Percentiles rank a stretch among this genome's conserved stretches.
These are phyloP conservation scores for Mangifera indica DNA, from an alignment of 345 rosid genomes.

Conservation along the genomic window DNA sequence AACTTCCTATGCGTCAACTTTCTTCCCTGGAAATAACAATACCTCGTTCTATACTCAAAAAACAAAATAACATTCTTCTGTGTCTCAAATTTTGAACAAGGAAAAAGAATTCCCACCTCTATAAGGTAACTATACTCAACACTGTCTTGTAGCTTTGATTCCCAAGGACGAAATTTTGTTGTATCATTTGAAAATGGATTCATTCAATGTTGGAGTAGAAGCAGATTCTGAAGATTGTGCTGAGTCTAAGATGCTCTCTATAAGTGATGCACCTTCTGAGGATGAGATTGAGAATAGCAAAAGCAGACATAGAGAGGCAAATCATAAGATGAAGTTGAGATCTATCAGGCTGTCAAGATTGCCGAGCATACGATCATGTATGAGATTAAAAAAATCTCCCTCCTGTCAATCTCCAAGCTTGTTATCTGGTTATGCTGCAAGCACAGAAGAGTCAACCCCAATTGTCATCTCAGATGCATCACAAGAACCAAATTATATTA, in stretches of 20 bases:
- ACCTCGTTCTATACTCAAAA: not conserved
- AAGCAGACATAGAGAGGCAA: conserved; percentile 19
- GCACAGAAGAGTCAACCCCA: conserved; percentile 35
- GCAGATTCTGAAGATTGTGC: conserved; percentile 1
- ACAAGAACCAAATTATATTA: conserved; percentile 31
- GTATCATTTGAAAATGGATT: conserved; percentile 13
- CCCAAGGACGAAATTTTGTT: not conserved
- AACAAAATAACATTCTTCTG: not conserved
- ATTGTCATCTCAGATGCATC: conserved; percentile 35
- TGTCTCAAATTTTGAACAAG: not conserved
- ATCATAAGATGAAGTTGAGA: conserved; percentile 40
- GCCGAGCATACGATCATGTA: conserved; percentile 35
- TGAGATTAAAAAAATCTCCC: conserved; percentile 25
- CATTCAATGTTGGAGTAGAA: not conserved
- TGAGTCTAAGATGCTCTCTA: conserved; percentile 3
- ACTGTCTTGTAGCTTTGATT: not conserved
- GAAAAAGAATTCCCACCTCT: not conserved
- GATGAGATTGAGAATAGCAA: not conserved
- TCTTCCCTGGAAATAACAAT: not conserved
- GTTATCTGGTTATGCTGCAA: conserved; percentile 37
- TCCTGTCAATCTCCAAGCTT: conserved; percentile 23
- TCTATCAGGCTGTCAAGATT: conserved; percentile 40
- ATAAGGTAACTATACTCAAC: not conserved
- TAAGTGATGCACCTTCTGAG: conserved; percentile 6
- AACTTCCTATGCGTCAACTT: not conserved